Base-by-base conservation (phyloP, 1,284 basidiomycete genomes). In the Tremellales sp. region DNA sequence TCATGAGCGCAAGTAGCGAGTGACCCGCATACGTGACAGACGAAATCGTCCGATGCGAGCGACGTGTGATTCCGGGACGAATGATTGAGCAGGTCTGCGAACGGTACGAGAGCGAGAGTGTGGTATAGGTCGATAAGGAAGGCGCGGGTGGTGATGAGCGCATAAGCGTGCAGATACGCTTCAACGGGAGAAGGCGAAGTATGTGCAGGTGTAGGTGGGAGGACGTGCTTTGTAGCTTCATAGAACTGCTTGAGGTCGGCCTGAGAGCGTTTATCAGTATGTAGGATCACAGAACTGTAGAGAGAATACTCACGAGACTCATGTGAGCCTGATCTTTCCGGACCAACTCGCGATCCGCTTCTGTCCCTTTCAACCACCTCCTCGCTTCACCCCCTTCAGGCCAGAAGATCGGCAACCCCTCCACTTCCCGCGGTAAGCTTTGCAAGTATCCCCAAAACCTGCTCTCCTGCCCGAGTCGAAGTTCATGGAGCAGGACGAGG, bases 41-140 rank as follows among this genome's bases (percentile, higher is more conserved):
- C 91, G 68, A 86, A 82, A 65, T 83, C 87, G 59, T 93, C 89
- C 48, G 82, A 86, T 82, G 89, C 64, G 40, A 60, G 58, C 4
- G 58, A 58, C 6, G 64, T 67, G 40, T 68, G 61, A 1, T 55
- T 43, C 1, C 7, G n/a, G 7, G 60, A 56, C 15, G 57, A 55
- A 50, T 96, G 91, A 71, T 96, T 93, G 76, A 94, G 89, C 82
- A 84, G 80, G 72, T 94, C 91, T 24, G 90, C 89, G 53, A 93
- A 81, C 1, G 91, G 90, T 12, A 92, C 88, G 81, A 97, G 86
- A 1, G 86, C 82, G 19, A 92, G 77, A 1, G 84, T 83, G 70
- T 93, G 89, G 68, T 84, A 92, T 3, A 83, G 79, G 68, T 96
- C 91, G 46, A 93, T 83, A 46, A 88, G 75, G 74, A 97, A 97